These are phyloP conservation scores for Trichophyton verrucosum DNA, from an alignment of 2,329 filamentous ascomycete genomes.

Conservation along the genomic window DNA sequence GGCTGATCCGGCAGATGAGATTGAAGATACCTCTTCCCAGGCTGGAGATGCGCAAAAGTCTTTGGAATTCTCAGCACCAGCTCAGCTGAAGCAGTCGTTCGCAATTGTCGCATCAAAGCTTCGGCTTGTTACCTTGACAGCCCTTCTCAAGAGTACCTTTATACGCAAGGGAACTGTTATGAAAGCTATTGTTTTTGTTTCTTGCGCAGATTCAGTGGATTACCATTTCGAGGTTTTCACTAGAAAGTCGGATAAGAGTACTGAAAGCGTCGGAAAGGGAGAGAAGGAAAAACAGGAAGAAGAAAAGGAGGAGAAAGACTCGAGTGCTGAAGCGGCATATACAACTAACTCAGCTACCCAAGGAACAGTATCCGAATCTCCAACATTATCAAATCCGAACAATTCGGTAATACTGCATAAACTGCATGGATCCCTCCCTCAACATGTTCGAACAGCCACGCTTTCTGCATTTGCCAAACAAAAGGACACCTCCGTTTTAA, in stretches of 20 bases:
- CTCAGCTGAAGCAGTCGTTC: conserved; percentile 89
- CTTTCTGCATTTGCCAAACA: conserved; percentile 66
- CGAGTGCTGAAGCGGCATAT: not conserved
- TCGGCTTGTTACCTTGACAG: conserved; percentile 74
- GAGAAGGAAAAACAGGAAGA: conserved; percentile 11
- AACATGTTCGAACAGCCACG: conserved; percentile 76
- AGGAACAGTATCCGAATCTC: conserved; percentile 45
- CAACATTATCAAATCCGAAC: conserved; percentile 60
- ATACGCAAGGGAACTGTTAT: conserved; percentile 79
- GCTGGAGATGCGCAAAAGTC: conserved; percentile 38
- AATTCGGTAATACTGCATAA: conserved; percentile 72
- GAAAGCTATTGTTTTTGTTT: conserved; percentile 95
- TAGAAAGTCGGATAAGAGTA: conserved; percentile 20
- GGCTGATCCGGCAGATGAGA: conserved; percentile 47
- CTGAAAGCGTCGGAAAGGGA: conserved; percentile 12
- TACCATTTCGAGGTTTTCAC: conserved; percentile 85
- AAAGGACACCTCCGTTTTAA: conserved; percentile 63
- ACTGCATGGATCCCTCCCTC: conserved; percentile 83
- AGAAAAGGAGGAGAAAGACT: conserved; percentile 1
- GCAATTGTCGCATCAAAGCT: conserved; percentile 79
- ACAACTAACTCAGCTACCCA: conserved; percentile 13
- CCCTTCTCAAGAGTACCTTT: conserved; percentile 76
- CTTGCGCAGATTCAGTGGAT: conserved; percentile 91
- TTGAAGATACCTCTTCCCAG: conserved; percentile 35
- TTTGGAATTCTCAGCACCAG: conserved; percentile 62